Percentiles rank a stretch among this genome's conserved stretches.
These are phyloP conservation scores for Trichosporon ovoides DNA, from an alignment of 1,284 basidiomycete genomes.

Conservation along the genomic window DNA sequence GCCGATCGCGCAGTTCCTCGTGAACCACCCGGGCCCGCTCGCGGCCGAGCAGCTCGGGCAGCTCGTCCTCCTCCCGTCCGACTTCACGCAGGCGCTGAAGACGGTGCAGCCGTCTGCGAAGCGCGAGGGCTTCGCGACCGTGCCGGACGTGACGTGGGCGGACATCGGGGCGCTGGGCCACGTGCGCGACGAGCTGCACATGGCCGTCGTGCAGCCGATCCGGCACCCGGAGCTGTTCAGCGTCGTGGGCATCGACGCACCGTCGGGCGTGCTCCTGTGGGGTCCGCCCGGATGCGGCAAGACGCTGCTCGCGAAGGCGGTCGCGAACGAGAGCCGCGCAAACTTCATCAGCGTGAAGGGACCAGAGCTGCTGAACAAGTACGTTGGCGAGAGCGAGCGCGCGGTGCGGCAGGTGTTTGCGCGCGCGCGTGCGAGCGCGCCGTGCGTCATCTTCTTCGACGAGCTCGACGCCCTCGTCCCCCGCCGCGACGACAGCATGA, in stretches of 20 bases:
- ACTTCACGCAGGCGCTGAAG: slow-evolving; percentile 74
- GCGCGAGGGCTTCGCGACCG: slow-evolving; percentile 94
- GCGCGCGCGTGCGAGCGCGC: slow-evolving; percentile 94
- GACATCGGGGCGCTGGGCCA: slow-evolving; percentile 87
- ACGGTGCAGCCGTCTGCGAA: slow-evolving; percentile 93
- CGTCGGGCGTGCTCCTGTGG: slow-evolving; percentile 93
- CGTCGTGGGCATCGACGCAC: slow-evolving; percentile 75
- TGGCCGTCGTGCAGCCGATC: slow-evolving; percentile 96
- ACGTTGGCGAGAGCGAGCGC: slow-evolving; percentile 94
- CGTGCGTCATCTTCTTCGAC: slow-evolving; percentile 99
- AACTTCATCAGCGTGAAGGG: slow-evolving; percentile 98
- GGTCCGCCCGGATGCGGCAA: slow-evolving; percentile 97
- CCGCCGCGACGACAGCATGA: slow-evolving; percentile 82
- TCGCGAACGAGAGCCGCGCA: slow-evolving; percentile 87
- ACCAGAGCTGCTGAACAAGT: slow-evolving; percentile 91
- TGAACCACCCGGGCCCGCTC: slow-evolving; percentile 71
- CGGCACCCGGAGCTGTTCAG: slow-evolving; percentile 80
- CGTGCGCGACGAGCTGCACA: slow-evolving; percentile 85
- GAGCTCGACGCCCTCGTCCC: slow-evolving; percentile 96
- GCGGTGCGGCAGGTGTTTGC: slow-evolving; percentile 95
- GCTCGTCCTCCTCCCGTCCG: slow-evolving; percentile 69
- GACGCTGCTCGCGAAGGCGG: slow-evolving; percentile 90
- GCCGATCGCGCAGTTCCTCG: slow-evolving; percentile 84
- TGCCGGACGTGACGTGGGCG: slow-evolving; percentile 91
- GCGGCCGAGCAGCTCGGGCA: slow-evolving; percentile 70